These are phyloP conservation scores for Cutaneotrichosporon dermatis DNA, from an alignment of 1,284 basidiomycete species.

Conservation along the genomic window DNA sequence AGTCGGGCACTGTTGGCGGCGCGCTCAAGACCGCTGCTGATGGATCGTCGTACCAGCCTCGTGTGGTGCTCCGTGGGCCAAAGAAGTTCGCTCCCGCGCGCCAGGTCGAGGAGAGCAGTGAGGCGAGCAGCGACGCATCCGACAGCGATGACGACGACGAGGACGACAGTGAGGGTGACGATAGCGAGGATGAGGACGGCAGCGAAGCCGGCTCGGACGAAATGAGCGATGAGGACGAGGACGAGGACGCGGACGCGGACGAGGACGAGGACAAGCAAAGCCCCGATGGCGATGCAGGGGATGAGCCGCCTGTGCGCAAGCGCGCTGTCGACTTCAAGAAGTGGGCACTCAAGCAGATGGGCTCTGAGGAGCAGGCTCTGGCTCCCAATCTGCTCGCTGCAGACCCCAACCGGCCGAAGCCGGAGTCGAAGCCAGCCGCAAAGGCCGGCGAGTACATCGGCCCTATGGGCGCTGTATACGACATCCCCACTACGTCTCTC, in stretches of 20 bases:
- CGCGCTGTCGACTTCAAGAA: slow-evolving; percentile 66
- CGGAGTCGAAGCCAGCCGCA: slow-evolving; percentile 13
- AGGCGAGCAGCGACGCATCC: slow-evolving; percentile 19
- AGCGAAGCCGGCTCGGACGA: slow-evolving; percentile 25
- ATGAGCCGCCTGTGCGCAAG: slow-evolving; percentile 14
- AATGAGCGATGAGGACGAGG: slow-evolving; percentile 13
- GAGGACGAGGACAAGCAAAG: slow-evolving; percentile 16
- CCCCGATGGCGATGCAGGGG: slow-evolving; percentile 26
- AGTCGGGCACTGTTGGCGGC: neutral
- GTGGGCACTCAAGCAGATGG: slow-evolving; percentile 71
- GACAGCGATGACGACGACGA: slow-evolving; percentile 17
- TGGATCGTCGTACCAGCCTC: slow-evolving; percentile 28
- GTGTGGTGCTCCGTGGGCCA: slow-evolving; percentile 27
- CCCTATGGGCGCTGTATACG: slow-evolving; percentile 42
- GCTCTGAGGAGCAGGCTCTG: slow-evolving; percentile 5
- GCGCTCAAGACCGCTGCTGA: slow-evolving; percentile 16
- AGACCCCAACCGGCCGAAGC: slow-evolving; percentile 17
- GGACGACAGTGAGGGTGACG: slow-evolving; percentile 22
- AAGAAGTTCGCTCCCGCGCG: slow-evolving; percentile 23
- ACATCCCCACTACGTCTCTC: slow-evolving; percentile 42
- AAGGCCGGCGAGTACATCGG: slow-evolving; percentile 39
- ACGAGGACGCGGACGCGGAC: slow-evolving; percentile 16
- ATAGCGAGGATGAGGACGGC: slow-evolving; percentile 18
- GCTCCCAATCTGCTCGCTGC: slow-evolving; percentile 22
- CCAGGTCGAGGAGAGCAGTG: slow-evolving; percentile 5